A percentile compares a stretch with the other conserved stretches of the same genome.
Conservation (phyloP, 2,329 filamentous ascomycete genomes). For the Epicoccum sorghinum region DNA sequence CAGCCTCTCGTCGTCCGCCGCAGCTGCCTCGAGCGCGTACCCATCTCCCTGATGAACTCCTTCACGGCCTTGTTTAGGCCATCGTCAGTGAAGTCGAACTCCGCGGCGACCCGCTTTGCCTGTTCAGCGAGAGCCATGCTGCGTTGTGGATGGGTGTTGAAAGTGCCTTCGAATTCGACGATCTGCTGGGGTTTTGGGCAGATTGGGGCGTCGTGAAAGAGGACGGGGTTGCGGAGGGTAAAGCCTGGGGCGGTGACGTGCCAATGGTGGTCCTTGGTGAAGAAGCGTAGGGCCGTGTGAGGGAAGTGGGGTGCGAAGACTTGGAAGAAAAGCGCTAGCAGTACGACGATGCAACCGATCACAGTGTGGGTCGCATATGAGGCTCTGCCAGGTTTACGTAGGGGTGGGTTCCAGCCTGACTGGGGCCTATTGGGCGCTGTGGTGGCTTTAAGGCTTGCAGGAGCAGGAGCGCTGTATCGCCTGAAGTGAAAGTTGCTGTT, state of each 20-base stretch:
- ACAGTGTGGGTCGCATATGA: slow-evolving; percentile 30
- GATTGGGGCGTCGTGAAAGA: slow-evolving; percentile 33
- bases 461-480: slow-evolving; percentile 21
- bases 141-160: slow-evolving; percentile 45
- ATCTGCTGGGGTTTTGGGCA: slow-evolving; percentile 38
- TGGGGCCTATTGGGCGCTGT: slow-evolving; percentile 19
- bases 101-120: slow-evolving; percentile 77
- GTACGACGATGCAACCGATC: slow-evolving; percentile 38
- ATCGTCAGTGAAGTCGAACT: slow-evolving; percentile 83
- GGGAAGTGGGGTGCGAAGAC: slow-evolving; percentile 47
- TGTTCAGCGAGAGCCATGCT: slow-evolving; percentile 66
- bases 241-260: slow-evolving; percentile 23
- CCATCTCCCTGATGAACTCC: slow-evolving; percentile 87
- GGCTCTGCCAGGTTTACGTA: slow-evolving; percentile 18
- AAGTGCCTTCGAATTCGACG: slow-evolving; percentile 41
- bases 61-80: slow-evolving; percentile 80
- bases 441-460: slow-evolving; percentile 23
- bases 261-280: slow-evolving; percentile 28
- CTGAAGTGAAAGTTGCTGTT: slow-evolving; percentile 16
- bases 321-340: slow-evolving; percentile 44
- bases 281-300: slow-evolving; percentile 36
- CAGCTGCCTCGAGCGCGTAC: slow-evolving; percentile 48
- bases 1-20: slow-evolving; percentile 16
- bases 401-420: slow-evolving; percentile 17
- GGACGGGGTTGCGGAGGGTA: slow-evolving; percentile 33